These are phyloP conservation scores for Musa beccarii DNA, from an alignment of 176 grass and related monocot genomes.

Conservation along the genomic window DNA sequence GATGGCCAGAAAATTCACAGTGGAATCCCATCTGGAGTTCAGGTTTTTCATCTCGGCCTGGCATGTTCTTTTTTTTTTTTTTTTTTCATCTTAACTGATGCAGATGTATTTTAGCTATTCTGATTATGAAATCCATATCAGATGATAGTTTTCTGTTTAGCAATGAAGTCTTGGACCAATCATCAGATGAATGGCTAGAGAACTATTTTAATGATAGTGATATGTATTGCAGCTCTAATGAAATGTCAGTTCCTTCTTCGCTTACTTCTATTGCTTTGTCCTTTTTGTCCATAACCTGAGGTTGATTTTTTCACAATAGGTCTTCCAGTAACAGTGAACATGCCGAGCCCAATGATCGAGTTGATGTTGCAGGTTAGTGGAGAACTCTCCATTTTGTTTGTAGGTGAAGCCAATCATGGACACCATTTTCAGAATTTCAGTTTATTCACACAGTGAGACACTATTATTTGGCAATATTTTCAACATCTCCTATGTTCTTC, in stretches of 20 bases:
- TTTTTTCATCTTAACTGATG: neutral
- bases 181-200: conserved; percentile 6
- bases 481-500: conserved; percentile 16
- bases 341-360: conserved; percentile 17
- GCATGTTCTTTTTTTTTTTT: neutral
- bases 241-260: conserved; percentile 21
- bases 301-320: conserved; percentile 23
- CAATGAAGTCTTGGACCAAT: conserved; percentile 12
- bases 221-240: conserved; percentile 2
- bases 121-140: conserved; percentile 1
- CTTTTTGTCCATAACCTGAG: conserved; percentile 10
- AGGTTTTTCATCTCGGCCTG: neutral
- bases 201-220: conserved; percentile 5
- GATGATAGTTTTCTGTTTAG: conserved; percentile 11
- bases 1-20: neutral
- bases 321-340: conserved; percentile 27
- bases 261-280: neutral
- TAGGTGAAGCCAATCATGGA: no score
- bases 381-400: neutral
- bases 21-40: conserved; percentile 1
- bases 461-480: neutral
- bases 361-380: conserved; percentile 38
- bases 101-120: neutral
- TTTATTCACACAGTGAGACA: neutral
- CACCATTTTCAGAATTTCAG: neutral